Base-by-base conservation (phyloP, 495 filamentous ascomycete species). In the Aspergillus asperescens region DNA sequence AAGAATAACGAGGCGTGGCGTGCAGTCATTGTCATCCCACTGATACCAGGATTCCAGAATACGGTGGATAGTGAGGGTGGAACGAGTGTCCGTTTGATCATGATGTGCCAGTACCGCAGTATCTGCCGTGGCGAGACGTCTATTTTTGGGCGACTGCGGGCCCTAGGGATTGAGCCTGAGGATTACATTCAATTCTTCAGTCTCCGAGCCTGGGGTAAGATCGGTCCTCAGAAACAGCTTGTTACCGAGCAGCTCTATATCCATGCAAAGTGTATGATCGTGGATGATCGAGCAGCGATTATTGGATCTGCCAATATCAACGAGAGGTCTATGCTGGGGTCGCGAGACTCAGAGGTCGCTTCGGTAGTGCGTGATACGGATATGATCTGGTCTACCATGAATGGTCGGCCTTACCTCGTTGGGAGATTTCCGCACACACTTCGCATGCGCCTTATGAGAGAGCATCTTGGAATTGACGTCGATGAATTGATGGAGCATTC, bases 221-320 rank as follows among this genome's bases (percentile, higher is more conserved):
- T 99, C 55, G 89, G 90, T 15, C 85, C 87, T 15, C 78, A 84
- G 34, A 83, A 90, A 52, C 80, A 82, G 44, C 68, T 99, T 27
- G 88, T 93, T 12, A 97, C 93, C 10, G 93, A 99, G 65, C 93
- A 97, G 70, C 79, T 99, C 3, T 99, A 99, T 59, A 97, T 99
- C 40, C 93, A 99, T 58, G 93, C 93, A 39, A 99, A 99, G 63
- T 90, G 85, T 58, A 96, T 97, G 81, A 79, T 99, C 50, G 93
- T 96, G 4, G 93, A 99, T 67, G 93, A 99, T 61, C 81, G 91
- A 27, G 82, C 90, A 57, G 92, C 85, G 19, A 85, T 99, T 49
- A 99, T 99, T 61, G 93, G 93, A 15, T 96, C 91, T 32, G 94
- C 93, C 23, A 99, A 99, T 63, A 99, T 99, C 74, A 99, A 99